phyloP scores from a whole-genome alignment of 257 asterid species.

The Fraxinus pennsylvanica region DNA sequence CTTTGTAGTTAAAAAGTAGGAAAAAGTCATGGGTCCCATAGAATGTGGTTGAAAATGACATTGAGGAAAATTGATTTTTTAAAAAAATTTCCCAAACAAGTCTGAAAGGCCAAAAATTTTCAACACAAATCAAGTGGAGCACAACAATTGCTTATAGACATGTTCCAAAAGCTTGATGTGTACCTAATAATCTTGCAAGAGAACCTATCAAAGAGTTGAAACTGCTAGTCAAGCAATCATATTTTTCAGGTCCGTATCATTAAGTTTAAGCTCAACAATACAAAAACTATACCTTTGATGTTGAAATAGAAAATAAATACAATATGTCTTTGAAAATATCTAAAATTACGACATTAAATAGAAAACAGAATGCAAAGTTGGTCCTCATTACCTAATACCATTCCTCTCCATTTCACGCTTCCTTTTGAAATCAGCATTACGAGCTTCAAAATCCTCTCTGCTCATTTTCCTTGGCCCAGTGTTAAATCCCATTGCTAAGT shows the following conservation, averaged over 20 bases:
- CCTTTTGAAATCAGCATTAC: slow-evolving; percentile 75
- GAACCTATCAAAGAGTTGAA: background rate
- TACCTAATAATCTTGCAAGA: background rate
- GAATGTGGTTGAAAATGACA: no score
- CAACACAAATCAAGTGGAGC: background rate
- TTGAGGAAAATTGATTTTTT: no score
- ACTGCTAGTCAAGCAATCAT: background rate
- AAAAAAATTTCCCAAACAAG: no score
- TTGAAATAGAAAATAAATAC: background rate
- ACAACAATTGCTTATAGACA: background rate
- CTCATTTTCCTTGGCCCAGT: slow-evolving; percentile 57
- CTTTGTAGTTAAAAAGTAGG: no score
- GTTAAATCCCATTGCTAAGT: slow-evolving; percentile 83
- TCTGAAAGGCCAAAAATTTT: background rate
- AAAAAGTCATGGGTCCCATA: no score
- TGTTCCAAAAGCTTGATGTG: background rate
- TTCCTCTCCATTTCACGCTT: slow-evolving; percentile 77
- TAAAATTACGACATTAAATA: background rate
- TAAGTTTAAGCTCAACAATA: background rate
- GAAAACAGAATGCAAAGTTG: background rate
- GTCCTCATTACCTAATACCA: slow-evolving; percentile 52
- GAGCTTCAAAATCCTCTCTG: slow-evolving; percentile 93
- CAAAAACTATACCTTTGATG: background rate
- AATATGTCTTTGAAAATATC: background rate
- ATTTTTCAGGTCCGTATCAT: background rate